Evolutionary conservation across 305 asterid genomes (phyloP).

Genomic region (Caryopteris hybrid): DNA sequence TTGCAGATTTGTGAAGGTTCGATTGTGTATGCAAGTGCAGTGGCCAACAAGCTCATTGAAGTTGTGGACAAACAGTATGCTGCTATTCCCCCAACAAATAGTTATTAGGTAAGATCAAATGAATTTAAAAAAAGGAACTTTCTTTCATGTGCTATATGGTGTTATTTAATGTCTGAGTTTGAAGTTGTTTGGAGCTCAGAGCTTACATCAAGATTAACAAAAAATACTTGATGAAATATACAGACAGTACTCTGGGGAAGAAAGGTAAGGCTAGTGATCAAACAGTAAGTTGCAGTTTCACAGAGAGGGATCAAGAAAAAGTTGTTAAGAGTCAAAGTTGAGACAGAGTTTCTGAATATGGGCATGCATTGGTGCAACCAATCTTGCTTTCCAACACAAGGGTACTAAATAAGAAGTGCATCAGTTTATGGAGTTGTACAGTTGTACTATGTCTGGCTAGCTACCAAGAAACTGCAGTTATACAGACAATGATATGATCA

Average conservation of each 20-base stretch:
- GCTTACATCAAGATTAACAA: not conserved
- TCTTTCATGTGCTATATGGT: too few species aligned
- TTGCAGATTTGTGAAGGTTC: conserved; percentile 88
- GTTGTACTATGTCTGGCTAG: too few species aligned
- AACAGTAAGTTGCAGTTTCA: not conserved
- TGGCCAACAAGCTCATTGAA: conserved; percentile 86
- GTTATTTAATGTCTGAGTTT: not conserved
- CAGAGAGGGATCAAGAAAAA: not conserved
- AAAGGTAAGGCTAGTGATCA: too few species aligned
- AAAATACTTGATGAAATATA: too few species aligned
- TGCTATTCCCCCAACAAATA: conserved; percentile 48
- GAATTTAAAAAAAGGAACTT: too few species aligned
- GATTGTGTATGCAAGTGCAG: conserved; percentile 79
- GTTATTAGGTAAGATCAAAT: conserved; percentile 26
- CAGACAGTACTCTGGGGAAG: too few species aligned
- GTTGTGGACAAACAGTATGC: conserved; percentile 75
- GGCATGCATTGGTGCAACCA: conserved; percentile 9
- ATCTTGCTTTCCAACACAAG: conserved; percentile 13
- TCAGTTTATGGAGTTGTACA: not conserved
- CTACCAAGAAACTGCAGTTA: not conserved
- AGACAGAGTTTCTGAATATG: conserved; percentile 4
- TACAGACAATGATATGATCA: too few species aligned
- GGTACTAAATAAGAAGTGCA: not conserved
- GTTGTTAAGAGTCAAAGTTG: not conserved
- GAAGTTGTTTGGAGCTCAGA: not conserved